Evolutionary conservation across 1,139 yeast genomes (phyloP).

Genomic region (Debaryomyces udenii): DNA sequence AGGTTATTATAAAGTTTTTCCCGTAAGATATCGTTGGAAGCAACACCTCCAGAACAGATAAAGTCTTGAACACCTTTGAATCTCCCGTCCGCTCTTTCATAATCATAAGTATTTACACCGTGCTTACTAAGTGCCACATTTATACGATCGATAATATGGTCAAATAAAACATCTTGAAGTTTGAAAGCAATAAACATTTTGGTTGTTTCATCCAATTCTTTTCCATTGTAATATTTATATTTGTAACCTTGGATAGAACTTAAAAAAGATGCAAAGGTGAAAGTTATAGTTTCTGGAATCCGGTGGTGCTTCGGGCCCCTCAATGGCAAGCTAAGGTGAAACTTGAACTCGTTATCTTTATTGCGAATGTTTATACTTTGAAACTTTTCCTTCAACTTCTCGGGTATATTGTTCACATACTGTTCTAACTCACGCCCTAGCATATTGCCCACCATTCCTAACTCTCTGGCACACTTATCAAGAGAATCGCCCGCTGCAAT

Average conservation of each 20-base stretch:
- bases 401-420: constrained; percentile 44
- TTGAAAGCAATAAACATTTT: constrained; percentile 56
- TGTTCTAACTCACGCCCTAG: constrained; percentile 80
- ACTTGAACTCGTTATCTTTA: constrained; percentile 32
- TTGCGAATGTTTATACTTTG: constrained; percentile 24
- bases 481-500: constrained; percentile 93
- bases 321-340: constrained; percentile 35
- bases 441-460: constrained; percentile 82
- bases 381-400: constrained; percentile 23
- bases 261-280: constrained; percentile 80
- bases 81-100: constrained; percentile 31
- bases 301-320: constrained; percentile 33
- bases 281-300: constrained; percentile 43
- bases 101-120: constrained; percentile 19
- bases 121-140: constrained; percentile 52
- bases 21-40: constrained; percentile 69
- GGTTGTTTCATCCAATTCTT: constrained; percentile 24
- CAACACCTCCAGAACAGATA: constrained; percentile 94
- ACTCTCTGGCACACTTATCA: constrained; percentile 87
- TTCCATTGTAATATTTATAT: constrained; percentile 12
- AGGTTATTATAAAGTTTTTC: constrained; percentile 46
- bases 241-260: constrained; percentile 51
- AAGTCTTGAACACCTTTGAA: constrained; percentile 54
- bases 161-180: constrained; percentile 67
- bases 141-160: constrained; percentile 69